Evolutionary conservation across 129 eudicot species (phyloP).

Genomic region (Ambrosia trifida): DNA sequence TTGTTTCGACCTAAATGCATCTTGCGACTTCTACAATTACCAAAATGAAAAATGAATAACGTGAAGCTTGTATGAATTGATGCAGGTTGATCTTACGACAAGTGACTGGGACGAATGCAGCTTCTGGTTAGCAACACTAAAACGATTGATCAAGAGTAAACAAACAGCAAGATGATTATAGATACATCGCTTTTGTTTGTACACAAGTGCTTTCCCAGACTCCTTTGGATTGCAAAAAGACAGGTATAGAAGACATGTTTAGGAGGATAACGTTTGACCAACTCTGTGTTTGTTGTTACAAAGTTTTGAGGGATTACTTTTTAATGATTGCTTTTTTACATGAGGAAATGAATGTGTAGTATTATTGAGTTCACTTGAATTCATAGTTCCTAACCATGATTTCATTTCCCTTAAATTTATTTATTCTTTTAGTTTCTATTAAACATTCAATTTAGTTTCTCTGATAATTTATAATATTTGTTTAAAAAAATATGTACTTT

Average conservation of each 20-base stretch:
- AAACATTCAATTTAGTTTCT: too few species aligned
- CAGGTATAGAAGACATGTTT: conserved; percentile 19
- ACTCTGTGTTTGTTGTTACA: conserved; percentile 6
- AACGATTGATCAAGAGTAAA: conserved; percentile 82
- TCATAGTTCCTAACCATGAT: too few species aligned
- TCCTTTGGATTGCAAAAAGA: conserved; percentile 19
- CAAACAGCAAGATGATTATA: conserved; percentile 62
- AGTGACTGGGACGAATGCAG: conserved; percentile 96
- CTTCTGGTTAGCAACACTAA: conserved; percentile 83
- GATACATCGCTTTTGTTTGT: conserved; percentile 3
- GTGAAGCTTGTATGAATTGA: background rate
- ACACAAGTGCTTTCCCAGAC: conserved; percentile 18
- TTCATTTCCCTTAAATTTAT: too few species aligned
- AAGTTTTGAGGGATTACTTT: conserved; percentile 23
- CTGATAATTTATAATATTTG: too few species aligned
- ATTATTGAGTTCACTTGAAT: too few species aligned
- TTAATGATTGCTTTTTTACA: conserved; percentile 3
- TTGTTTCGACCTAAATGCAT: background rate
- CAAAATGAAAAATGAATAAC: background rate
- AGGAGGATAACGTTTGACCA: conserved; percentile 17
- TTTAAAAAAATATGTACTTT: too few species aligned
- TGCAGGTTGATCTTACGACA: conserved; percentile 77
- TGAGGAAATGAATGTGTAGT: conserved; percentile 23
- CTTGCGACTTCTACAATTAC: background rate
- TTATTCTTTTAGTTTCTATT: too few species aligned